Percentiles rank a stretch among this genome's conserved stretches.
Evolutionary conservation across 2,329 filamentous ascomycete genomes (phyloP).

Genomic region (Trichoderma sp.): DNA sequence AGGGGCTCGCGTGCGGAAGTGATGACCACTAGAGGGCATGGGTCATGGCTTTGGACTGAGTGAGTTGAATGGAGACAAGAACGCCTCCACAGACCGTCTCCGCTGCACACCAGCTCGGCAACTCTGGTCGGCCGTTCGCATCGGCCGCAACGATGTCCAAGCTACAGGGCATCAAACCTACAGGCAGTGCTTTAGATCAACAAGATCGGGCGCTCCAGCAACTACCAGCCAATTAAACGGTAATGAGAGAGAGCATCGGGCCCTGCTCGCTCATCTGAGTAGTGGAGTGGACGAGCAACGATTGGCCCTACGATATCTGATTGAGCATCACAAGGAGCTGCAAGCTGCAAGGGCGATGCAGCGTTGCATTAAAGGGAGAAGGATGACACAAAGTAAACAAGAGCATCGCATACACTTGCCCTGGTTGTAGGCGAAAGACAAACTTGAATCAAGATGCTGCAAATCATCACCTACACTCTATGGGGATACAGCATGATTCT

Average conservation of each 20-base stretch:
- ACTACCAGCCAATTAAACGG: not conserved
- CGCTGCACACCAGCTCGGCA: not conserved
- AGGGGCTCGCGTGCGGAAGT: not conserved
- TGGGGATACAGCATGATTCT: not conserved
- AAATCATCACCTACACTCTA: not conserved
- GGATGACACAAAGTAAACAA: not conserved
- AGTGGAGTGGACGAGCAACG: not conserved
- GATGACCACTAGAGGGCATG: not conserved
- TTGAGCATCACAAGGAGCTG: not conserved
- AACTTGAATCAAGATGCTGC: not conserved
- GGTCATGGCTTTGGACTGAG: not conserved
- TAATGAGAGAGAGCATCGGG: not conserved
- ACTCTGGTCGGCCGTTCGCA: not conserved
- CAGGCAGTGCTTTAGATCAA: not conserved
- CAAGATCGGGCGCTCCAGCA: not conserved
- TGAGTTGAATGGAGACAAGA: conserved; percentile 11
- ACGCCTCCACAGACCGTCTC: conserved; percentile 1
- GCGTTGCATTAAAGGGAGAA: not conserved
- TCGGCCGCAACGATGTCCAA: not conserved
- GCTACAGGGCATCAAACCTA: not conserved
- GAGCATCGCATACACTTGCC: not conserved
- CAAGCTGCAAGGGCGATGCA: conserved; percentile 1
- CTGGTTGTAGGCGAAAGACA: not conserved
- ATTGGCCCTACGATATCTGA: not conserved
- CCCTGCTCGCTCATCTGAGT: not conserved